Conservation (phyloP, 176 grass and related monocot genomes). For the Raddia distichophylla region DNA sequence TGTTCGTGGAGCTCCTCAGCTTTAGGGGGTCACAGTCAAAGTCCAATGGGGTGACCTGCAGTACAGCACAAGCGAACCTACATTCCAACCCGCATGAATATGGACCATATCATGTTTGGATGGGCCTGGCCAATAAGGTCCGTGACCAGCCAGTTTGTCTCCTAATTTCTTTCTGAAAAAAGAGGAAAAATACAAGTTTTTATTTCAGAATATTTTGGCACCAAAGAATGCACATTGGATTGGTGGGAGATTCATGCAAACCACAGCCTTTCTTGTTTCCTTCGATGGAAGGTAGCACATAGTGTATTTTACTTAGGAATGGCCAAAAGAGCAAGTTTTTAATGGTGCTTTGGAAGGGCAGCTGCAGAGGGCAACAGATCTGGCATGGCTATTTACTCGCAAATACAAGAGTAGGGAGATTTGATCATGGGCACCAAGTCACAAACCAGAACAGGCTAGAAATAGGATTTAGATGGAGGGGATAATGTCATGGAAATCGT, state of each 20-base stretch:
- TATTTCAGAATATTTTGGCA: background rate
- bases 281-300: conserved; percentile 36
- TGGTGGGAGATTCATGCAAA: conserved; percentile 28
- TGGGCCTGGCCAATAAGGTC: conserved; percentile 24
- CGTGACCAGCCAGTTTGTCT: conserved; percentile 5
- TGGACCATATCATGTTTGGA: conserved; percentile 42
- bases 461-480: conserved; percentile 18
- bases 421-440: conserved; percentile 40
- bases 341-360: background rate
- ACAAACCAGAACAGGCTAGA: conserved; percentile 49
- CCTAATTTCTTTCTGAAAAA: background rate
- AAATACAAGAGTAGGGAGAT: background rate
- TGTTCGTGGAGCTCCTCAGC: conserved; percentile 21
- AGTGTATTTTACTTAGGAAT: conserved; percentile 14
- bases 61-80: conserved; percentile 50
- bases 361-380: conserved; percentile 21
- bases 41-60: conserved; percentile 28
- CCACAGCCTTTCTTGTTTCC: conserved; percentile 32
- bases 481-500: conserved; percentile 23
- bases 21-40: conserved; percentile 36
- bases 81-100: conserved; percentile 50
- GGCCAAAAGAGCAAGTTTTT: conserved; percentile 6
- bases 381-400: conserved; percentile 38
- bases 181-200: background rate
- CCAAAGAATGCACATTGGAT: background rate